Conservation (phyloP, 306 rosid species). For the Ormosia emarginata region DNA sequence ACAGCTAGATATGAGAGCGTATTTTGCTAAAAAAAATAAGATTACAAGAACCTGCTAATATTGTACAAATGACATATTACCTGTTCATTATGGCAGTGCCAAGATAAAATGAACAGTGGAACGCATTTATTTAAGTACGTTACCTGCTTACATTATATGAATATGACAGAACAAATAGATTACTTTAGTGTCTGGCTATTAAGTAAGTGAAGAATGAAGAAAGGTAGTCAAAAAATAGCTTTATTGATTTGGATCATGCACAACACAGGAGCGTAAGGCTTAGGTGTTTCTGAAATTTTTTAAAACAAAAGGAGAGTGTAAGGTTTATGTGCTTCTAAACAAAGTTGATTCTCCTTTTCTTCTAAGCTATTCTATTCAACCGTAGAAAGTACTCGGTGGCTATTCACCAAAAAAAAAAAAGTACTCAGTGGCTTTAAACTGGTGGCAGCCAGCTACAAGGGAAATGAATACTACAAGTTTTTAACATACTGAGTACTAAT, state of each 20-base stretch:
- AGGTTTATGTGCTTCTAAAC: slow-evolving; percentile 1
- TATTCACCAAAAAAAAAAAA: no score
- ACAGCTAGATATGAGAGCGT: neutral
- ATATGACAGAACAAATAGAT: neutral
- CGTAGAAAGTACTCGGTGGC: neutral
- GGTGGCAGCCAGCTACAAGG: neutral
- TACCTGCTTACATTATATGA: neutral
- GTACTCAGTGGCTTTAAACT: neutral
- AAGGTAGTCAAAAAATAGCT: slow-evolving; percentile 17
- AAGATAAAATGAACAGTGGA: neutral
- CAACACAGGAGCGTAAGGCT: slow-evolving; percentile 16
- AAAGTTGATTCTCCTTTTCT: slow-evolving; percentile 24
- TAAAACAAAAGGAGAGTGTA: slow-evolving; percentile 2
- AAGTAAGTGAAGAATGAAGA: neutral
- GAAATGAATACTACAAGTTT: neutral
- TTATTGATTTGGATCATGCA: slow-evolving; percentile 31
- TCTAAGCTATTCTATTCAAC: slow-evolving; percentile 19
- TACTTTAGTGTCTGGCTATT: neutral
- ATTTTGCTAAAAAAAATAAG: neutral
- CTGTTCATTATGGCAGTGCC: neutral
- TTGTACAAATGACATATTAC: neutral
- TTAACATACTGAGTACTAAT: neutral
- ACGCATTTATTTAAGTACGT: neutral
- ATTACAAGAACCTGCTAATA: neutral
- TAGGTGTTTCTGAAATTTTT: slow-evolving; percentile 14